These are phyloP conservation scores for Lophium mytilinum DNA, from an alignment of 495 filamentous ascomycete species.

Conservation along the genomic window DNA sequence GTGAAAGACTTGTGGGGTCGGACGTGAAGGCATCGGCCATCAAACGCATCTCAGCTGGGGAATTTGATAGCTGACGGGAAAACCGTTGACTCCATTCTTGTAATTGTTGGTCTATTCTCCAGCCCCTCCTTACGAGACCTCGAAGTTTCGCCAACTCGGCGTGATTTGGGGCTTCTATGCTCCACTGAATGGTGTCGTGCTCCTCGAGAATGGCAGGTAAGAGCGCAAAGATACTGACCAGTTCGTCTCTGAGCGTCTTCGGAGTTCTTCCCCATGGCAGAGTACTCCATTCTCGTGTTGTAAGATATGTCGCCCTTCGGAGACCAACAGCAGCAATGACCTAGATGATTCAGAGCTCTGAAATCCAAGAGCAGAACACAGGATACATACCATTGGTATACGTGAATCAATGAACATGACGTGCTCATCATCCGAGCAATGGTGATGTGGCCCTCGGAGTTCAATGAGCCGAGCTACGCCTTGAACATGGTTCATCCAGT, in stretches of 20 bases:
- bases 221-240: conserved; percentile 1
- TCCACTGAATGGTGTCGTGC: not conserved
- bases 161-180: not conserved
- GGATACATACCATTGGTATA: conserved; percentile 1
- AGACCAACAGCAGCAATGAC: conserved; percentile 1
- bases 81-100: conserved; percentile 5
- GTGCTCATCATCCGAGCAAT: not conserved
- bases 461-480: conserved; percentile 4
- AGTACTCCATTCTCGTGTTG: conserved; percentile 5
- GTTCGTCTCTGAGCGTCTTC: conserved; percentile 2
- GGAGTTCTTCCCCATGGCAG: not conserved
- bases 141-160: not conserved
- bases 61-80: not conserved
- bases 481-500: conserved; percentile 13
- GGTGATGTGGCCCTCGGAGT: not conserved
- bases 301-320: conserved; percentile 7
- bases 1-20: not conserved
- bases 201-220: conserved; percentile 6
- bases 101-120: conserved; percentile 5
- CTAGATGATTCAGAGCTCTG: not conserved
- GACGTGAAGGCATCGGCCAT: not conserved
- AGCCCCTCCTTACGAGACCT: not conserved
- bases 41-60: not conserved
- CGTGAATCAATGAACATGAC: conserved; percentile 12
- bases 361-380: not conserved